Percentiles rank a stretch among this genome's conserved stretches.
Evolutionary conservation across 2,329 filamentous ascomycete genomes (phyloP).

Genomic region (Colletotrichum liaoningense): DNA sequence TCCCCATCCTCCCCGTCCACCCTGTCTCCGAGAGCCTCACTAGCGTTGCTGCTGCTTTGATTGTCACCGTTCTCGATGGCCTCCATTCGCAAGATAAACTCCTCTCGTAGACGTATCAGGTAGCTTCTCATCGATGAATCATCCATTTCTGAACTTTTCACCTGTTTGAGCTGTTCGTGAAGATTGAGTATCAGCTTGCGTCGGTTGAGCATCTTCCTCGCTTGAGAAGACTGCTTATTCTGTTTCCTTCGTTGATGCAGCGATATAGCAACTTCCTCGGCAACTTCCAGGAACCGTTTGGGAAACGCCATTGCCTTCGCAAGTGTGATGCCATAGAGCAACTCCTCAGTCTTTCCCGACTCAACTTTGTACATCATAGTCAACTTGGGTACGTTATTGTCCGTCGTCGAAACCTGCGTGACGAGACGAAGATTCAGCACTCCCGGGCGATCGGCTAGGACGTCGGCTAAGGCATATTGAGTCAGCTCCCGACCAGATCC

Average conservation of each 20-base stretch:
- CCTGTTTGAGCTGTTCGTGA: constrained; percentile 78
- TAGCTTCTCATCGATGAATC: constrained; percentile 72
- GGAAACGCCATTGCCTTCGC: constrained; percentile 83
- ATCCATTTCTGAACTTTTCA: constrained; percentile 72
- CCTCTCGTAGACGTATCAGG: constrained; percentile 75
- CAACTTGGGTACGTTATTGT: constrained; percentile 69
- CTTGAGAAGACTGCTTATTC: constrained; percentile 68
- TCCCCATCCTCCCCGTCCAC: not conserved
- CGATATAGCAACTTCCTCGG: constrained; percentile 72
- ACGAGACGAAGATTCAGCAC: constrained; percentile 86
- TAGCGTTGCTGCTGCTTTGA: not conserved
- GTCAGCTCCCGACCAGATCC: constrained; percentile 23
- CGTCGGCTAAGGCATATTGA: constrained; percentile 61
- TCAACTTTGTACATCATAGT: constrained; percentile 90
- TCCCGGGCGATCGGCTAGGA: constrained; percentile 79
- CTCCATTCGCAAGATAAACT: constrained; percentile 80
- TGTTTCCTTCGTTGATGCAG: constrained; percentile 69
- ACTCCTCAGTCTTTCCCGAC: constrained; percentile 75
- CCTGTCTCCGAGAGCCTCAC: not conserved
- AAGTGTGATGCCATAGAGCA: constrained; percentile 86
- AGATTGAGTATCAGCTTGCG: constrained; percentile 80
- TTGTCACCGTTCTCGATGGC: constrained; percentile 60
- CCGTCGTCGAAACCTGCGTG: constrained; percentile 68
- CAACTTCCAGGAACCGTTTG: constrained; percentile 71
- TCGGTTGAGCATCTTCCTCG: constrained; percentile 69